Conservation (phyloP, 768 basidiomycete genomes). For the Tricholoma matsutake region DNA sequence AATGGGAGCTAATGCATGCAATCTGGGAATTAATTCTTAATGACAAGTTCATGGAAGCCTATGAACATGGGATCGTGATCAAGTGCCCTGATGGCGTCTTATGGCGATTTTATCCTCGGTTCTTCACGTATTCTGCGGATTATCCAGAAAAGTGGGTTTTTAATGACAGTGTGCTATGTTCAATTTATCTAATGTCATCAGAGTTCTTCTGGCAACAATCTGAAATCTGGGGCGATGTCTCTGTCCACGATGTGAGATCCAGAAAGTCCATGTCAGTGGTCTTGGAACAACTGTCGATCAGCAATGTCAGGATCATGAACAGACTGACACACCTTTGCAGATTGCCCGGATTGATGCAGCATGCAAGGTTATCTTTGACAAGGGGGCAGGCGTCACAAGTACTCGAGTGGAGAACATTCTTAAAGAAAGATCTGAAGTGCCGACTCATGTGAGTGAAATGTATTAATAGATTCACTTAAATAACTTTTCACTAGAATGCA, state of each 20-base stretch:
- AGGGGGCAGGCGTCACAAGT: constrained; percentile 22
- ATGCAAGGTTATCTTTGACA: constrained; percentile 24
- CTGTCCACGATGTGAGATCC: constrained; percentile 17
- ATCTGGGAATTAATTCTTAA: constrained; percentile 24
- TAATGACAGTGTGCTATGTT: neutral
- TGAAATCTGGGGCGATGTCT: constrained; percentile 16
- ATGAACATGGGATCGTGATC: constrained; percentile 21
- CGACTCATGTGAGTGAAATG: constrained; percentile 22
- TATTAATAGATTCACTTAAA: neutral
- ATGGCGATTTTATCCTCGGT: constrained; percentile 24
- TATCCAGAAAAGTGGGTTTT: constrained; percentile 29
- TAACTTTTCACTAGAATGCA: constrained; percentile 27
- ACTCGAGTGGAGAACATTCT: constrained; percentile 20
- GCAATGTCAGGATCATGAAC: neutral
- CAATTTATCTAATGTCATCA: constrained; percentile 1
- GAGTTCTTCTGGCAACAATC: constrained; percentile 20
- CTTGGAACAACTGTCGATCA: constrained; percentile 11
- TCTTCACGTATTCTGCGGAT: constrained; percentile 29
- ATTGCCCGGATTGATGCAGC: constrained; percentile 14
- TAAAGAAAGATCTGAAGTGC: constrained; percentile 29
- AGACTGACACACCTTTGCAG: constrained; percentile 7
- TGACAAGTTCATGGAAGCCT: constrained; percentile 24
- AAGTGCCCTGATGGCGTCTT: constrained; percentile 18
- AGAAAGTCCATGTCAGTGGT: constrained; percentile 5
- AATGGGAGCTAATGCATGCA: constrained; percentile 26